phyloP scores from a whole-genome alignment of 345 rosid genomes.

The Microthlaspi erraticum region DNA sequence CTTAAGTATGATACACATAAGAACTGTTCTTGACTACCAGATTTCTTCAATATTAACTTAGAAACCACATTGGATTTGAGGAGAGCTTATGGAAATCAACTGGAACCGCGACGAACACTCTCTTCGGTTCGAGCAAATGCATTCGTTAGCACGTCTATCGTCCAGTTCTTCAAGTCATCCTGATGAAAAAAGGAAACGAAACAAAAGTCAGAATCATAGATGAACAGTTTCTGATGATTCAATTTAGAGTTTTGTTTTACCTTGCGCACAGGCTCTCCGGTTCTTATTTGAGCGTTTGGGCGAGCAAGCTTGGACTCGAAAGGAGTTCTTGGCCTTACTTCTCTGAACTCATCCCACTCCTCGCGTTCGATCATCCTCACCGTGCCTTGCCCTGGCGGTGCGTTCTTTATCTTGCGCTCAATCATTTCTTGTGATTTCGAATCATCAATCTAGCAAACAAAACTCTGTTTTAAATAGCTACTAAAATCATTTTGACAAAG shows the following conservation, averaged over 20 bases:
- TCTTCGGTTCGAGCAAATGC: constrained; percentile 81
- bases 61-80: not conserved
- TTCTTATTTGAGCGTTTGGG: constrained; percentile 81
- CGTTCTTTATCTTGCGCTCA: constrained; percentile 80
- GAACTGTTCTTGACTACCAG: not conserved
- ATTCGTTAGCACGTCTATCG: constrained; percentile 82
- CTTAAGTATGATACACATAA: not conserved
- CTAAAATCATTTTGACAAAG: not conserved
- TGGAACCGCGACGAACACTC: constrained; percentile 51
- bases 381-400: constrained; percentile 85
- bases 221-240: not conserved
- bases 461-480: not conserved
- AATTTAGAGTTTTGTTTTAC: constrained; percentile 42
- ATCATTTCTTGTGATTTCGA: constrained; percentile 84
- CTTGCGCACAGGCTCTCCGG: constrained; percentile 69
- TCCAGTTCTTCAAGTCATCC: constrained; percentile 90
- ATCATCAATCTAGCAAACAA: constrained; percentile 64
- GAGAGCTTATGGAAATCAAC: constrained; percentile 27
- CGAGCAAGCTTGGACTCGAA: constrained; percentile 96
- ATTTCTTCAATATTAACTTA: not conserved
- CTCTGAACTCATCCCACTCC: constrained; percentile 87
- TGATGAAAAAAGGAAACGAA: constrained; percentile 38
- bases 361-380: constrained; percentile 79
- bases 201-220: not conserved
- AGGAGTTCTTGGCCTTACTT: constrained; percentile 94